Base-by-base conservation (phyloP, 257 asterid species). In the Solanum verrucosum region DNA sequence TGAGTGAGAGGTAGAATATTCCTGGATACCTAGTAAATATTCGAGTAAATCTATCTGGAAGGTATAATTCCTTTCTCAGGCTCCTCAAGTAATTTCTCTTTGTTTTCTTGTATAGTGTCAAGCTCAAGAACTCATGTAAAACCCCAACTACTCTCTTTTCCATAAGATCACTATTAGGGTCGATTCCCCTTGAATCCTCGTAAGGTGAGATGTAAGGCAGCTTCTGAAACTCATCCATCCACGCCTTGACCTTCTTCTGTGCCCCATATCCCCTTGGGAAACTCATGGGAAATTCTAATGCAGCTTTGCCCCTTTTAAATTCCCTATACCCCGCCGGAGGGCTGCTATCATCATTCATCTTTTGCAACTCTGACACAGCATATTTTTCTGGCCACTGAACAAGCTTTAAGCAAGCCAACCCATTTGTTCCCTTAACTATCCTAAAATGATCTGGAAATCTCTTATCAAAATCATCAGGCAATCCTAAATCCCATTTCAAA, bases 221-320 rank as follows among this genome's bases (percentile, higher is more conserved):
- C 89, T 97, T 97, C 31, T 97, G 98, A 65, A 97, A 97, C 86
- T 97, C 99, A 34, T 96, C 96, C 98, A 97, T 97, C 99, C 99
- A 97, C 6, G 94, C 96, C 85, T 91, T 95, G 84, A 97, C 99
- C 95, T 95, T 97, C 84, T 95, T 97, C 84, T 94, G 99, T 1
- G 94, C 98, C 70, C 99, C 98, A 67, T 97, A 97, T 35, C 98
- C 98, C 90, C 98, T 94, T 1, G 99, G 99, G 82, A 95, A 96
- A 84, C 96, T 97, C 99, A 97, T 94, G 6, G 96, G 98, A 84
- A 96, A 97, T 89, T 94, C 93, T 86, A 96, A 89, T 8, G 97
- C 96, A 2, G 96, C 93, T 91, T 94, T 94, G 9, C 98, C 98
- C 83, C 93, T 95, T 93, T 91, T 96, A 92, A 95, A 96, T 82